Conservation (phyloP, 108 stramenopile species). For the Seminavis robusta region DNA sequence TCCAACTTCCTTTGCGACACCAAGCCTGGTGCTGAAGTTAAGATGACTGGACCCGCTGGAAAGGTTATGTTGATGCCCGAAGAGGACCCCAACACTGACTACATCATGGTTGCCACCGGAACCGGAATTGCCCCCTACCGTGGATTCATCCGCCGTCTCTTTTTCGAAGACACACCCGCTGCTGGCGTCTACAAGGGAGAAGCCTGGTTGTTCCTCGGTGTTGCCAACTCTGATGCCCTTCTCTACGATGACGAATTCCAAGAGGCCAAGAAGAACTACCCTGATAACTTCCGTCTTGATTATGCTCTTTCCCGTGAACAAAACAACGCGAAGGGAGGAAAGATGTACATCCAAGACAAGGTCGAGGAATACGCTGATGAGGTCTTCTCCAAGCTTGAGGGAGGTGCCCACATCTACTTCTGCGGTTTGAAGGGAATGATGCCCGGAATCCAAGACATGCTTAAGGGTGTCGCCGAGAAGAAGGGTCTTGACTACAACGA, state of each 20-base stretch:
- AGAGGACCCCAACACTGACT: conserved; percentile 87
- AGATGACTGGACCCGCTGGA: conserved; percentile 94
- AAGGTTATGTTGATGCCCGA: conserved; percentile 99
- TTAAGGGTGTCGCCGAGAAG: conserved; percentile 72
- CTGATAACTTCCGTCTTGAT: conserved; percentile 93
- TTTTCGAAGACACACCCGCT: conserved; percentile 90
- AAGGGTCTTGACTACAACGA: conserved; percentile 89
- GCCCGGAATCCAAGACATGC: conserved; percentile 96
- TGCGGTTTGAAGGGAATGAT: conserved; percentile 98
- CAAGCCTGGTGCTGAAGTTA: conserved; percentile 79
- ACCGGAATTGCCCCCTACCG: conserved; percentile 98
- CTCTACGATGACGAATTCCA: conserved; percentile 97
- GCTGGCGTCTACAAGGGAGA: conserved; percentile 87
- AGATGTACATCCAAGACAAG: conserved; percentile 99
- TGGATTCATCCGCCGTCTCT: conserved; percentile 95
- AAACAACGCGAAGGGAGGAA: conserved; percentile 90
- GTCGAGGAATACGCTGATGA: conserved; percentile 96
- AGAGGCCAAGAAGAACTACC: conserved; percentile 74
- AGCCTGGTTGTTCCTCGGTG: conserved; percentile 98
- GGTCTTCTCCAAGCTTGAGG: conserved; percentile 83
- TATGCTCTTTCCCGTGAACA: conserved; percentile 96
- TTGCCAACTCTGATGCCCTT: conserved; percentile 91
- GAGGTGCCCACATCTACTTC: conserved; percentile 97
- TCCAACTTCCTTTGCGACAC: conserved; percentile 97
- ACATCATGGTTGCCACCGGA: conserved; percentile 98